Evolutionary conservation across 1,284 basidiomycete species (phyloP).

Genomic region (Cutaneotrichosporon cutaneum): DNA sequence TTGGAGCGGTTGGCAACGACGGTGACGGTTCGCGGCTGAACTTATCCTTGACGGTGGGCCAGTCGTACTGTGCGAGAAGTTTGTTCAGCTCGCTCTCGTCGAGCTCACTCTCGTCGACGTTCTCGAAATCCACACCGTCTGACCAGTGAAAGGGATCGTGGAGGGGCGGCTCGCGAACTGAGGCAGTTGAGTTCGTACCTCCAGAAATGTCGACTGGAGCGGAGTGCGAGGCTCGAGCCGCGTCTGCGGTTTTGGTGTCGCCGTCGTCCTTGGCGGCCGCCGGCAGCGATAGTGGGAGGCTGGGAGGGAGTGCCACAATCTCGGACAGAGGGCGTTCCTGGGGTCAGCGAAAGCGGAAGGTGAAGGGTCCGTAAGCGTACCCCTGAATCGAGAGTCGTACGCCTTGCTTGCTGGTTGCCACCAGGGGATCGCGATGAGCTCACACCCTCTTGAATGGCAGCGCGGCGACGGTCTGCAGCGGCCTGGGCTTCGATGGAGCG

Average conservation of each 20-base stretch:
- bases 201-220: not conserved
- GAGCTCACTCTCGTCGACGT: not conserved
- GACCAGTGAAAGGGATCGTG: not conserved
- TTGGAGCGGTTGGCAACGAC: too few species aligned
- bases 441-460: not conserved
- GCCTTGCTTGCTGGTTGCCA: not conserved
- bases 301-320: not conserved
- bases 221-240: not conserved
- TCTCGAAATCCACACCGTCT: not conserved
- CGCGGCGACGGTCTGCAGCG: not conserved
- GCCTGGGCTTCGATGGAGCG: not conserved
- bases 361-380: not conserved
- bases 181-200: not conserved
- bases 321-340: not conserved
- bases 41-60: too few species aligned
- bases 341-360: not conserved
- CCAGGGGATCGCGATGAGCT: too few species aligned
- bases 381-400: not conserved
- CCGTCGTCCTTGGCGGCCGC: not conserved
- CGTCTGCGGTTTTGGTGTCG: not conserved
- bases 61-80: not conserved
- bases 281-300: not conserved
- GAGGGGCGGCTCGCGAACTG: not conserved
- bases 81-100: not conserved
- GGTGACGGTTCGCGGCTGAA: too few species aligned